Conservation (phyloP, 306 rosid species). For the Elaeagnus macrophylla region DNA sequence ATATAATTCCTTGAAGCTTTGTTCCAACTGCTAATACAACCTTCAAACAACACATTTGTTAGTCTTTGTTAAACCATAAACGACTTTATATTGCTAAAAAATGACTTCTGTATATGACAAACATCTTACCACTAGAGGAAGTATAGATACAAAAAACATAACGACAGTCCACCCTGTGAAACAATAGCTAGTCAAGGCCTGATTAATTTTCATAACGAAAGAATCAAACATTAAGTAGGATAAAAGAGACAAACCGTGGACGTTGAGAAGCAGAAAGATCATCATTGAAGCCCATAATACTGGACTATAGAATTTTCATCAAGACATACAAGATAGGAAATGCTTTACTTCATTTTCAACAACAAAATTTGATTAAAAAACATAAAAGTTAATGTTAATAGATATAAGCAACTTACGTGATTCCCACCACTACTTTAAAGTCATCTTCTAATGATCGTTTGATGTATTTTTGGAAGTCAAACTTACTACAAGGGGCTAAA, state of each 20-base stretch:
- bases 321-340: background rate
- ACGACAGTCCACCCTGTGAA: constrained; percentile 14
- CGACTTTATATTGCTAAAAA: background rate
- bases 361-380: background rate
- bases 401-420: constrained; percentile 44
- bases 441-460: constrained; percentile 93
- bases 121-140: constrained; percentile 60
- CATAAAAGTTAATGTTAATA: background rate
- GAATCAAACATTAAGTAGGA: constrained; percentile 1
- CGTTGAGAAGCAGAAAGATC: constrained; percentile 78
- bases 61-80: background rate
- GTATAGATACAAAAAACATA: constrained; percentile 53
- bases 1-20: constrained; percentile 84
- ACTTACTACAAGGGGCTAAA: constrained; percentile 89
- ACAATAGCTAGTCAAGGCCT: background rate
- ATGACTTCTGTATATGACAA: background rate
- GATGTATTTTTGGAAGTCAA: constrained; percentile 89
- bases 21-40: constrained; percentile 84
- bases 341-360: background rate
- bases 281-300: constrained; percentile 77
- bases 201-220: constrained; percentile 2
- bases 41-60: constrained; percentile 32
- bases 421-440: constrained; percentile 94
- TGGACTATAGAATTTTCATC: constrained; percentile 57
- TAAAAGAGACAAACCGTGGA: constrained; percentile 49